Conservation (phyloP, 2,329 filamentous ascomycete genomes). For the Dryadomyces quercivorus region DNA sequence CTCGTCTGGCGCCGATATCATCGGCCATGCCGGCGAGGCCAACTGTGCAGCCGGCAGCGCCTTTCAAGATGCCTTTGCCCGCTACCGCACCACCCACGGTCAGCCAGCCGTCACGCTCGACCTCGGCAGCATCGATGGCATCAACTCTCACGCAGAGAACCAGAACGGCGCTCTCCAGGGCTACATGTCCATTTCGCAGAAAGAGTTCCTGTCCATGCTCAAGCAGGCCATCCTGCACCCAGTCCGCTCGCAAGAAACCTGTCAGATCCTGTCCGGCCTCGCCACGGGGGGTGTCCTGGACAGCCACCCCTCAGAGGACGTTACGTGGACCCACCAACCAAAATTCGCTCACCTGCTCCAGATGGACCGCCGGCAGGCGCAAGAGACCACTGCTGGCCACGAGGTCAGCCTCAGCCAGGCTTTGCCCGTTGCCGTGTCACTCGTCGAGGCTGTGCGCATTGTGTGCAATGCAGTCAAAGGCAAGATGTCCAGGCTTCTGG, state of each 20-base stretch:
- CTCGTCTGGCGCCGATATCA: conserved; percentile 23
- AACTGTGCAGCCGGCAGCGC: conserved; percentile 28
- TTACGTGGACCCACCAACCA: neutral
- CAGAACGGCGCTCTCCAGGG: neutral
- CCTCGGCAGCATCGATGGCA: conserved; percentile 12
- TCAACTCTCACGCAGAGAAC: conserved; percentile 12
- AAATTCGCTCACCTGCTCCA: neutral
- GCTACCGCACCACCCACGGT: neutral
- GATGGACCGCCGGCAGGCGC: neutral
- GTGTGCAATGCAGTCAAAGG: conserved; percentile 4
- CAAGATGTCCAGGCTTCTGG: conserved; percentile 8
- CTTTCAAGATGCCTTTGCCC: conserved; percentile 18
- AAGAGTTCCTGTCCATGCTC: neutral
- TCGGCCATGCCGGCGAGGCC: conserved; percentile 22
- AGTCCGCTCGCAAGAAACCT: neutral
- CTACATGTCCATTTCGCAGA: neutral
- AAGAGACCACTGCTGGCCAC: neutral
- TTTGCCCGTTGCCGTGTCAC: conserved; percentile 1
- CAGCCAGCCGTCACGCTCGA: conserved; percentile 11
- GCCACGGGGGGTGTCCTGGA: neutral
- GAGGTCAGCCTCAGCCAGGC: neutral
- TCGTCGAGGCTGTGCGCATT: conserved; percentile 15
- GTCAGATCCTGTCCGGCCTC: neutral
- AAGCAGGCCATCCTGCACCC: neutral
- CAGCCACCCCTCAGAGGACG: neutral